phyloP scores from a whole-genome alignment of 371 early-diverging fungal genomes.

The Mucor mucedo region DNA sequence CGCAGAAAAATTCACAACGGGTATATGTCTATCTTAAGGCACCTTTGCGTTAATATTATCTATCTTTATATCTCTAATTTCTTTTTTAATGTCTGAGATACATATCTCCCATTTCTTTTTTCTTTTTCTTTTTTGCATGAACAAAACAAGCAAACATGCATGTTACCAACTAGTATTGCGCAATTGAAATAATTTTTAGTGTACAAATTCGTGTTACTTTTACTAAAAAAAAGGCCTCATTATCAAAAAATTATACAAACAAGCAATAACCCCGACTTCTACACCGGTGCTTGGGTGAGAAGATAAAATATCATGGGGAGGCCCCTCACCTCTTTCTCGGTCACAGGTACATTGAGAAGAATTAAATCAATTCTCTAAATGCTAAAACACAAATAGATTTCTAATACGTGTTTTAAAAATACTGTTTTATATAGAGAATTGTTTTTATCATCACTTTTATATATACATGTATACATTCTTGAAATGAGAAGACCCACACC shows the following conservation, averaged over 20 bases:
- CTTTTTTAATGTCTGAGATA: no score
- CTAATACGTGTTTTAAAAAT: no score
- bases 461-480: background rate
- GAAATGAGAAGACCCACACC: background rate
- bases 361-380: no score
- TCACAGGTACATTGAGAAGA: background rate
- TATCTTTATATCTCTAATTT: no score
- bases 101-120: background rate
- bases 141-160: background rate
- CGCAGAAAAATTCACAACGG: no score
- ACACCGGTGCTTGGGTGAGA: conserved; percentile 5
- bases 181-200: no score
- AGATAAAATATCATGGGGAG: conserved; percentile 4
- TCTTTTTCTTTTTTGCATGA: background rate
- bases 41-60: no score
- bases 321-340: background rate
- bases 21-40: no score
- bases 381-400: no score
- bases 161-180: background rate
- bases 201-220: no score
- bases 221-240: background rate
- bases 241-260: background rate
- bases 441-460: background rate
- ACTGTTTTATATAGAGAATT: no score
- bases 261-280: background rate